Base-by-base conservation (phyloP, 176 grass and related monocot species). In the Carex scoparia region DNA sequence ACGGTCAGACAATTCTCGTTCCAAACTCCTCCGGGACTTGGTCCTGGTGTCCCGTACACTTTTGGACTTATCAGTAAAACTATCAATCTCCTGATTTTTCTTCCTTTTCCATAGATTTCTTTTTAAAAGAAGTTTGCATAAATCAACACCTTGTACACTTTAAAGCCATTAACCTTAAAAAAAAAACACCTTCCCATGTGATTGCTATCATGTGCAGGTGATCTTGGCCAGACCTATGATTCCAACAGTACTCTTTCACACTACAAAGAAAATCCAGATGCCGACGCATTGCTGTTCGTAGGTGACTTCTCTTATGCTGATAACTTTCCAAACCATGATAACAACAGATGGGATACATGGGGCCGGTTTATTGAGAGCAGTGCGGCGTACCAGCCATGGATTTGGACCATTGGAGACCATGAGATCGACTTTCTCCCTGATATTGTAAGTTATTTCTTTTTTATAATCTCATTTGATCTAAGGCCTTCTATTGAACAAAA, bases 271-370 rank as follows among this genome's bases (percentile, higher is more conserved):
- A 46, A 74, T 54, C 0, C 10, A 56, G 40, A 78, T 53, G 81
- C 65, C 10, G 78, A 86, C 33, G 32, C 93, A 2, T 57, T 94
- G 72, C 87, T 94, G 5, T 94, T 61, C 71, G 60, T 92, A 10
- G 93, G 90, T 23, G 93, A 94, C 23, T 86, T 94, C 10, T 90
- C 53, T 15, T 94, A 94, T 82, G 93, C 93, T 33, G 93, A 94
- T 87, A 1, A 84, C 65, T 76, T 92, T 27, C 85, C 82, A 3
- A 61, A 81, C 38, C 86, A 94, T 71, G 88, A 94, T 71, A 94
- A 94, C 79, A 33, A 15, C 23, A 86, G 88, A 18, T 94, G 93
- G 93, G 93, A 94, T 72, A 86, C 88, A 14, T 94, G 93, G 93
- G 88, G 87, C 9, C 82, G 93, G 5, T 92, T 94, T 46, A 79